Evolutionary conservation across 768 basidiomycete species (phyloP).

Genomic region (Coprinopsis cinerea): DNA sequence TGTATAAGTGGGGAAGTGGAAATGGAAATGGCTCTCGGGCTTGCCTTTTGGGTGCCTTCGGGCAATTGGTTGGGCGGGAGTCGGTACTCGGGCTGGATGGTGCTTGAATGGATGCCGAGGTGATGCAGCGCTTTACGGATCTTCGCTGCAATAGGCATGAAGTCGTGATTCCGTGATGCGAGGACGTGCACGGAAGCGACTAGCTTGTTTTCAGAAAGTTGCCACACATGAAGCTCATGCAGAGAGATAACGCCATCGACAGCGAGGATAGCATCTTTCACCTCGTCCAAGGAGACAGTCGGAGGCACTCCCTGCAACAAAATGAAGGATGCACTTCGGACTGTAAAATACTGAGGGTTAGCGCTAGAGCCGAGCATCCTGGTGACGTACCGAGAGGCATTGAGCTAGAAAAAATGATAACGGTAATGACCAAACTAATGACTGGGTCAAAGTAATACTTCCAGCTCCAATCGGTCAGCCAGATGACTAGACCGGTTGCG

Average conservation of each 20-base stretch:
- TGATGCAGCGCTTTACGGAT: slow-evolving; percentile 83
- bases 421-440: slow-evolving; percentile 90
- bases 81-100: slow-evolving; percentile 87
- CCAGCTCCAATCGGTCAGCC: slow-evolving; percentile 79
- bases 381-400: slow-evolving; percentile 74
- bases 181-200: slow-evolving; percentile 96
- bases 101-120: slow-evolving; percentile 91
- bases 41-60: slow-evolving; percentile 47
- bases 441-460: slow-evolving; percentile 91
- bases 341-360: too few species aligned
- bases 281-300: slow-evolving; percentile 83
- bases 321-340: slow-evolving; percentile 90
- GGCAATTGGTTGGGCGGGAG: slow-evolving; percentile 29
- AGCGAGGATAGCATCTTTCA: slow-evolving; percentile 71
- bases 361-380: too few species aligned
- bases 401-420: slow-evolving; percentile 95
- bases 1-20: slow-evolving; percentile 12
- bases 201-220: slow-evolving; percentile 90
- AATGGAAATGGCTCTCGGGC: not conserved
- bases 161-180: slow-evolving; percentile 74
- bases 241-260: slow-evolving; percentile 84
- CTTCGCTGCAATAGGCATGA: slow-evolving; percentile 82
- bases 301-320: slow-evolving; percentile 91
- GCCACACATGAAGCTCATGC: slow-evolving; percentile 97
- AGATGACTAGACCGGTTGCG: slow-evolving; percentile 89